These are phyloP conservation scores for Hymenoscyphus albidus DNA, from an alignment of 2,329 filamentous ascomycete genomes.

Conservation along the genomic window DNA sequence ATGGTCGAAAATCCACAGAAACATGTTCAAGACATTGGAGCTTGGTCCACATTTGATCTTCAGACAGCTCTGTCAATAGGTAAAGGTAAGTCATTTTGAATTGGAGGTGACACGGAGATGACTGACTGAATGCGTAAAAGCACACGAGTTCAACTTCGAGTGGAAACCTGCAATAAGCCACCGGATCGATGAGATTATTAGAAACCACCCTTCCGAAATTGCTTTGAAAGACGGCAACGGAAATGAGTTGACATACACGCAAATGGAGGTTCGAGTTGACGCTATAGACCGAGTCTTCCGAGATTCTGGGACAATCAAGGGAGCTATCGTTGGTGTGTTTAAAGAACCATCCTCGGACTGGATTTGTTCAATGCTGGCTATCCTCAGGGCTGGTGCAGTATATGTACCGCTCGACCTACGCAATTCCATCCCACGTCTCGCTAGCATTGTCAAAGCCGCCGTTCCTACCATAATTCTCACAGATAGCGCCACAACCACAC, in stretches of 20 bases:
- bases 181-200: constrained; percentile 12
- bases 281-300: constrained; percentile 34
- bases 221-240: constrained; percentile 14
- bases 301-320: constrained; percentile 16
- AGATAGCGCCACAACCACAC: no score
- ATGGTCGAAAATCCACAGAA: no score
- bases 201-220: constrained; percentile 1
- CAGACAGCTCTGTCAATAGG: no score
- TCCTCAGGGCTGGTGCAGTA: constrained; percentile 38
- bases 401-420: constrained; percentile 42
- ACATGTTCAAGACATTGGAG: no score
- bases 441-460: constrained; percentile 25
- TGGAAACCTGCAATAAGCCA: constrained; percentile 14
- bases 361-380: constrained; percentile 40
- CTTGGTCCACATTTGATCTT: no score
- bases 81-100: no score
- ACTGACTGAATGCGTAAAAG: no score
- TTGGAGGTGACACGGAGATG: no score
- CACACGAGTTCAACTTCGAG: no score
- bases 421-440: constrained; percentile 33
- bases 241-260: constrained; percentile 35
- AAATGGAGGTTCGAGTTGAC: constrained; percentile 34
- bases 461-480: no score
- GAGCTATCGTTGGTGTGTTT: constrained; percentile 39
- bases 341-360: constrained; percentile 37